Evolutionary conservation across 441 rosid species (phyloP).

Genomic region (Populus tomentosa): DNA sequence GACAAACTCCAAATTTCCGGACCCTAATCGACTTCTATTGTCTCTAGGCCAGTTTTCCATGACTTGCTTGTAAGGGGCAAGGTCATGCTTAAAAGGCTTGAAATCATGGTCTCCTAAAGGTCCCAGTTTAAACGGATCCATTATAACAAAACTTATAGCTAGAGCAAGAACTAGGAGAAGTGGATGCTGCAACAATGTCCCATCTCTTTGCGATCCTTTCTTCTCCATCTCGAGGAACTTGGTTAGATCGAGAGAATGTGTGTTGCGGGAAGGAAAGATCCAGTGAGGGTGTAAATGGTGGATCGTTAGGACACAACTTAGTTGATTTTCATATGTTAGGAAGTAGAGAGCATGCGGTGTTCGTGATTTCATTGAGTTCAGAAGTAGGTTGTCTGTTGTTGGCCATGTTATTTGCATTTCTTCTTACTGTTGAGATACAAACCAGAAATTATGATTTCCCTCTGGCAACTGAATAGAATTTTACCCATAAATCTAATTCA

Average conservation of each 20-base stretch:
- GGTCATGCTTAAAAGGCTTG: slow-evolving; percentile 77
- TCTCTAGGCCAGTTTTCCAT: slow-evolving; percentile 90
- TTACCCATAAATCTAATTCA: too few relatives aligned
- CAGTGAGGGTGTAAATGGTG: not conserved
- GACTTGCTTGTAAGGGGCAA: slow-evolving; percentile 84
- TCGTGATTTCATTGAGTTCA: slow-evolving; percentile 36
- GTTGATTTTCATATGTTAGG: slow-evolving; percentile 7
- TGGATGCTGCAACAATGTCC: slow-evolving; percentile 47
- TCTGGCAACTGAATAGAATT: too few relatives aligned
- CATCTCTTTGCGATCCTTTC: slow-evolving; percentile 34
- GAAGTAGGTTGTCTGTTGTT: slow-evolving; percentile 43
- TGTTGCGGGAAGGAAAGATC: not conserved
- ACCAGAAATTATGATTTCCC: too few relatives aligned
- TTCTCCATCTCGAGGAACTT: slow-evolving; percentile 51
- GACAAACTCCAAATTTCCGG: slow-evolving; percentile 72
- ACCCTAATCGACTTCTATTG: slow-evolving; percentile 53
- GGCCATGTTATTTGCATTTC: slow-evolving; percentile 24
- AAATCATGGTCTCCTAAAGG: slow-evolving; percentile 70
- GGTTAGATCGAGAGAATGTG: not conserved
- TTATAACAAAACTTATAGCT: slow-evolving; percentile 51
- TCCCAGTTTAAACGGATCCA: slow-evolving; percentile 75
- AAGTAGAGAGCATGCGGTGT: slow-evolving; percentile 28
- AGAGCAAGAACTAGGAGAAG: slow-evolving; percentile 40
- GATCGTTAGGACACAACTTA: slow-evolving; percentile 1
- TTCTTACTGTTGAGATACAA: not conserved